Conservation (phyloP, 2,329 filamentous ascomycete genomes). For the Grosmannia serpens region DNA sequence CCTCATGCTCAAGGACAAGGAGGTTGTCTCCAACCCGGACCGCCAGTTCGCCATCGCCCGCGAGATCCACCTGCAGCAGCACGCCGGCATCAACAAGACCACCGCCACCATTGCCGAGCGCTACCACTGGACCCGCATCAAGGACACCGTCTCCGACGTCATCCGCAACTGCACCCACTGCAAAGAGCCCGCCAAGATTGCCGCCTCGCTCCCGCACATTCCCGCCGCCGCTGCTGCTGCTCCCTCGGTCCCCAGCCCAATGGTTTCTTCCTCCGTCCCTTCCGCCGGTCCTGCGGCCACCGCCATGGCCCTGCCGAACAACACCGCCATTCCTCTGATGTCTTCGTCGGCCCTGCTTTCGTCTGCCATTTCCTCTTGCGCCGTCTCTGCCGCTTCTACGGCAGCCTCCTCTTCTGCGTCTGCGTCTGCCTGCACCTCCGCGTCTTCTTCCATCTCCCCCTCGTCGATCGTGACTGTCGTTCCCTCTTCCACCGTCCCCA, state of each 20-base stretch:
- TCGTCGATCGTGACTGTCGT: neutral
- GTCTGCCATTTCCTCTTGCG: neutral
- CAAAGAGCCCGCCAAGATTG: slow-evolving; percentile 61
- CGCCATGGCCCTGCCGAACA: neutral
- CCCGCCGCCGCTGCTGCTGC: neutral
- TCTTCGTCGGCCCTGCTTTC: slow-evolving; percentile 4
- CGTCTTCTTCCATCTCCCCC: neutral
- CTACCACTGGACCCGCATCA: slow-evolving; percentile 97
- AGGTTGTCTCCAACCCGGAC: slow-evolving; percentile 84
- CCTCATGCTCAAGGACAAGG: slow-evolving; percentile 94
- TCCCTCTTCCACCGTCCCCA: slow-evolving; percentile 3
- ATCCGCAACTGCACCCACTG: slow-evolving; percentile 87
- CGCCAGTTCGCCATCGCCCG: slow-evolving; percentile 85
- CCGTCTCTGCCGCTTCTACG: neutral
- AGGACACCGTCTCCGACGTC: slow-evolving; percentile 90
- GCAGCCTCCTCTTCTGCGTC: neutral
- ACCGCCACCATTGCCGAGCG: slow-evolving; percentile 87
- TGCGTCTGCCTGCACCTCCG: neutral
- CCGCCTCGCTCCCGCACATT: slow-evolving; percentile 8
- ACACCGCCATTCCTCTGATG: neutral
- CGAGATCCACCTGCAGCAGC: slow-evolving; percentile 59
- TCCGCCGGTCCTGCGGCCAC: neutral
- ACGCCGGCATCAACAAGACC: slow-evolving; percentile 96
- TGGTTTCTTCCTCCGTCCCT: neutral
- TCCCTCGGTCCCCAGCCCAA: neutral